Evolutionary conservation across 345 rosid species (phyloP), one percentile per base, ranked within the genome.

Genomic region (Eutrema yunnanense): DNA sequence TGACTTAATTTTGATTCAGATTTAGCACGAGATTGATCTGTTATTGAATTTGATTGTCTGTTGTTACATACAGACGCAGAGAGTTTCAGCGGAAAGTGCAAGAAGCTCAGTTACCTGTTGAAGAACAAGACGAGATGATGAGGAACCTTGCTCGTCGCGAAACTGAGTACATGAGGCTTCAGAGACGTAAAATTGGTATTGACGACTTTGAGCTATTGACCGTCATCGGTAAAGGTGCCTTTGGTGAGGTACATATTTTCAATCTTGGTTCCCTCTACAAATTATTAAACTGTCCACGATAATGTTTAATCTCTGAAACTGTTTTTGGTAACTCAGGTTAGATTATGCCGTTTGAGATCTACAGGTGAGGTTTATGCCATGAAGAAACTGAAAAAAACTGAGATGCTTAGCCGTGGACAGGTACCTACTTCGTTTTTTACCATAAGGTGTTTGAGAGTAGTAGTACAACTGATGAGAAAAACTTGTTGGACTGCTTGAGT

Each of bases 371-470:
- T 95, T 76, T 92, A 82, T 59, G 96, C 99, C 33, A 88, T 95
- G 97, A 95, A 95, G 87, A 95, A 95, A 75, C 69, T 95, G 85
- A 95, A 92, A 81, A 91, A 91, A 74, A 89, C 93, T 12, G 99
- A 95, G 72, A 95, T 95, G 99, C 97, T 95, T 82, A 91, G 96
- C 81, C 96, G 99, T 75, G 99, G 99, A 68, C 97, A 95, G 97
- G 99, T 91, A 69, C 80, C 44, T 43, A 16, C 16, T 16, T 16
- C 16, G 16, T 16, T 16, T 16, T 16, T 16, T 16, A 16, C 8
- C 49, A n/a, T 65, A 37, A 65, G 22, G 12, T 56, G 26, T 53
- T 37, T 65, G 48, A 44, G 43, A 36, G 9, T 54, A 12, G 37
- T 65, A 10, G 42, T 44, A 22, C 26, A 22, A 22, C 1, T 22